Evolutionary conservation across 2,329 filamentous ascomycete genomes (phyloP).

Genomic region (Sclerotinia subarctica): DNA sequence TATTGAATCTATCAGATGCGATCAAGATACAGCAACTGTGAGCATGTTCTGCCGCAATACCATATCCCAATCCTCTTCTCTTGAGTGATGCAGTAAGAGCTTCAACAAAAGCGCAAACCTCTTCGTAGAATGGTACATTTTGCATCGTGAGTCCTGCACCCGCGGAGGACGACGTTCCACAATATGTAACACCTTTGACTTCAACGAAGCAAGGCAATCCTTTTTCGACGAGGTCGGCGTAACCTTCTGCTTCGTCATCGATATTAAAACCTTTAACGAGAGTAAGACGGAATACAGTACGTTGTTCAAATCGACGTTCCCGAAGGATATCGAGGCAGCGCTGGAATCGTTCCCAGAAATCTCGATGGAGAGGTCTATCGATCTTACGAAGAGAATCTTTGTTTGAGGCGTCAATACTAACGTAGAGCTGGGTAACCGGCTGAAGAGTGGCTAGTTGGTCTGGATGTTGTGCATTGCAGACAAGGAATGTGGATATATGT

Average conservation of each 20-base stretch:
- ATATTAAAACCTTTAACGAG: slow-evolving; percentile 98
- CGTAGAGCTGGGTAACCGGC: slow-evolving; percentile 91
- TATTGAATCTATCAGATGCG: slow-evolving; percentile 75
- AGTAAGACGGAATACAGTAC: slow-evolving; percentile 91
- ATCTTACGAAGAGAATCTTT: slow-evolving; percentile 83
- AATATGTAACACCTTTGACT: slow-evolving; percentile 96
- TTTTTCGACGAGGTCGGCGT: slow-evolving; percentile 82
- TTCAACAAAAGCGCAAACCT: slow-evolving; percentile 78
- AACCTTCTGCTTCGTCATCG: slow-evolving; percentile 86
- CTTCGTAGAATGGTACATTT: slow-evolving; percentile 94
- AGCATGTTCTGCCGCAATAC: slow-evolving; percentile 90
- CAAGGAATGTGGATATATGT: slow-evolving; percentile 88
- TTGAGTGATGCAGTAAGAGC: slow-evolving; percentile 68
- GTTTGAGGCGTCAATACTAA: slow-evolving; percentile 93
- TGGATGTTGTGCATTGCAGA: slow-evolving; percentile 96
- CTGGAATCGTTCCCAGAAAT: slow-evolving; percentile 97
- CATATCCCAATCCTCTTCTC: slow-evolving; percentile 72
- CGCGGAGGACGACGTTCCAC: slow-evolving; percentile 81
- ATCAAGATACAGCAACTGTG: slow-evolving; percentile 92
- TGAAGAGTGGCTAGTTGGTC: slow-evolving; percentile 79
- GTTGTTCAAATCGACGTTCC: slow-evolving; percentile 77
- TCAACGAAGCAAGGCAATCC: slow-evolving; percentile 90
- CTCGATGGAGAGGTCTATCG: slow-evolving; percentile 85
- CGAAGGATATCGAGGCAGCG: slow-evolving; percentile 85
- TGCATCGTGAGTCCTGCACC: slow-evolving; percentile 91